A percentile compares a stretch with the other conserved stretches of the same genome.
phyloP scores from a whole-genome alignment of 495 filamentous ascomycete genomes.

The Penicillium roqueforti region DNA sequence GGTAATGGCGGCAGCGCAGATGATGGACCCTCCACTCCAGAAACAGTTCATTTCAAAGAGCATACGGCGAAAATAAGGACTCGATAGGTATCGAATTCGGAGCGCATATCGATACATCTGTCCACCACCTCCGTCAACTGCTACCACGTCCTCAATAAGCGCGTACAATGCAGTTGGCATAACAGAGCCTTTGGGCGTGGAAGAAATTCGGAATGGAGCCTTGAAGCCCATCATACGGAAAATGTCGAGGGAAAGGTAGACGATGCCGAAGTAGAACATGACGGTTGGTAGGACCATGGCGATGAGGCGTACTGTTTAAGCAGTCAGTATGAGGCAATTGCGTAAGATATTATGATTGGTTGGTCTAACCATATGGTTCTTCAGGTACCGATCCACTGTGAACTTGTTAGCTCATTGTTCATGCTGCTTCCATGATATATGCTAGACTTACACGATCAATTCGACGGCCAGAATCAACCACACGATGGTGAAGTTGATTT shows the following conservation, averaged over 20 bases:
- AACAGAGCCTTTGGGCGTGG: conserved; percentile 60
- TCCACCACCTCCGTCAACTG: conserved; percentile 72
- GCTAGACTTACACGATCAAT: conserved; percentile 47
- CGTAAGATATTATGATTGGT: neutral
- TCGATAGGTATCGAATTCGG: conserved; percentile 64
- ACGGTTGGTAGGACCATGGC: conserved; percentile 58
- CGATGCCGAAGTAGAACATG: conserved; percentile 55
- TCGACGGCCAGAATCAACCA: conserved; percentile 49
- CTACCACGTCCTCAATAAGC: conserved; percentile 75
- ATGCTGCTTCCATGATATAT: neutral
- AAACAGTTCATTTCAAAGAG: conserved; percentile 70
- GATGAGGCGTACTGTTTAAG: conserved; percentile 50
- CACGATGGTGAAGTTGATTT: conserved; percentile 57
- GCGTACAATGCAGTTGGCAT: conserved; percentile 69
- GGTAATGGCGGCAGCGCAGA: conserved; percentile 53
- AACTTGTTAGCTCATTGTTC: conserved; percentile 21
- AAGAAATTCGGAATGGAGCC: conserved; percentile 69
- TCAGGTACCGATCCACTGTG: conserved; percentile 38
- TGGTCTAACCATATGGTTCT: conserved; percentile 35
- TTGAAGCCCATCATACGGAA: conserved; percentile 38
- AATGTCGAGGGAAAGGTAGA: conserved; percentile 50
- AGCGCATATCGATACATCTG: conserved; percentile 61
- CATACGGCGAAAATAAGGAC: conserved; percentile 66
- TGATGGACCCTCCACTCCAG: conserved; percentile 61
- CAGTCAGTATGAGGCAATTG: conserved; percentile 21